These are phyloP conservation scores for Rhizoclosmatium sp. DNA, from an alignment of 192 early-diverging fungal genomes.

Conservation along the genomic window DNA sequence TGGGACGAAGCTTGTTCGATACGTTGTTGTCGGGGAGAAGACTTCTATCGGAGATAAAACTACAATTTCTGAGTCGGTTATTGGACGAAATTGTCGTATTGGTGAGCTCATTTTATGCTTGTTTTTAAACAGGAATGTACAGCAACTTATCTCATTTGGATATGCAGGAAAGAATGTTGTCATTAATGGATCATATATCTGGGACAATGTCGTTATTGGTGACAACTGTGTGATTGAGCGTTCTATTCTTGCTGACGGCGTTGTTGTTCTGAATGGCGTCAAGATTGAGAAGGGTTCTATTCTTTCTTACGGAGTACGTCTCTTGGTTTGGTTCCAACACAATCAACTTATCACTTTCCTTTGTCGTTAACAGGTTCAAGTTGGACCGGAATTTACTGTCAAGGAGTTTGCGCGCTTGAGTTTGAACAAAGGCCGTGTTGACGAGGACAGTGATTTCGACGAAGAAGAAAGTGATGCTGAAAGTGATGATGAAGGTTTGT, in stretches of 20 bases:
- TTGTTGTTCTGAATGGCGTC: conserved; percentile 69
- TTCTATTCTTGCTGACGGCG: conserved; percentile 81
- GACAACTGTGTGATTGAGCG: conserved; percentile 70
- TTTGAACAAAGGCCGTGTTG: conserved; percentile 53
- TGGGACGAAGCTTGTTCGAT: conserved; percentile 69
- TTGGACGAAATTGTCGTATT: conserved; percentile 85
- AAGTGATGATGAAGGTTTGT: neutral
- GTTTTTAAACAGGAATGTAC: neutral
- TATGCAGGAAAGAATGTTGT: conserved; percentile 69
- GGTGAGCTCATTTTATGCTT: conserved; percentile 25
- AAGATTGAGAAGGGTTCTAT: conserved; percentile 78
- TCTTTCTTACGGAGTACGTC: conserved; percentile 35
- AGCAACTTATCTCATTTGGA: neutral
- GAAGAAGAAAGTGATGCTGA: neutral
- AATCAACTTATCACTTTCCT: neutral
- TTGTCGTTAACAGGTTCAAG: conserved; percentile 48
- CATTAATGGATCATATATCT: conserved; percentile 86
- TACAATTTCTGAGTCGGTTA: conserved; percentile 76
- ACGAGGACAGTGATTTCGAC: conserved; percentile 3
- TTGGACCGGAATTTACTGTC: conserved; percentile 79
- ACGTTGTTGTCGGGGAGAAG: conserved; percentile 82
- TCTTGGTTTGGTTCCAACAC: conserved; percentile 48
- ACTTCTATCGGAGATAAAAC: conserved; percentile 80
- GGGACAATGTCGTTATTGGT: conserved; percentile 77
- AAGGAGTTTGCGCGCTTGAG: conserved; percentile 73